Evolutionary conservation across 495 filamentous ascomycete species (phyloP), one percentile per base, ranked within the genome.

Genomic region (Penicillium taxi): DNA sequence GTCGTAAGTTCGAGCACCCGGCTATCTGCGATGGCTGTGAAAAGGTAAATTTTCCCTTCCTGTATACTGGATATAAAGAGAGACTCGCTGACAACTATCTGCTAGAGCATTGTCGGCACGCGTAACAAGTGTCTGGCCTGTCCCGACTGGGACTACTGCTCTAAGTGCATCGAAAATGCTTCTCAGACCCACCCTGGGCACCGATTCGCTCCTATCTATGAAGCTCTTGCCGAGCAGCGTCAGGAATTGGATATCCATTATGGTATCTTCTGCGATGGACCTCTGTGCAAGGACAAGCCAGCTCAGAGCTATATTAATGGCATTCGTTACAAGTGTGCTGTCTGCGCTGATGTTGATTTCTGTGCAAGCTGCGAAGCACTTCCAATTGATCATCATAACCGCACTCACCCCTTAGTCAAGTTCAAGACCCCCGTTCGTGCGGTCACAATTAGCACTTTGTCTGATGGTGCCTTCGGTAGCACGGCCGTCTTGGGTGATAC

Each of bases 121-220:
- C 90, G 91, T 48, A 83, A 96, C 75, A 99, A 99, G 73, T 99
- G 91, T 66, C 70, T 96, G 45, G 80, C 82, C 50, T 99, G 91
- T 70, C 91, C 93, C 20, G 91, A 99, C 55, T 99, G 84, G 85
- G 91, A 99, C 48, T 95, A 84, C 66, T 99, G 91, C 67, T 72
- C 73, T n/a, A 64, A 70, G 4, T 99, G 91, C 62, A 60, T 83
- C 34, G 60, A 69, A 41, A 75, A 67, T 48, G 80, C 85, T 19
- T 45, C 59, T 19, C 67, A 77, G 49, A 78, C 66, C 36, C 91
- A 99, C 53, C 77, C 85, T 20, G 70, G 74, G 20, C 91, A 99
- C 60, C 85, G 93, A 41, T 96, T 99, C 63, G 86, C 86, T 14
- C 76, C 85, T 21, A 75, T 96, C 35, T 91, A 90, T 45, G 83